phyloP scores from a whole-genome alignment of 768 basidiomycete species.

The Termitomyces sp. region DNA sequence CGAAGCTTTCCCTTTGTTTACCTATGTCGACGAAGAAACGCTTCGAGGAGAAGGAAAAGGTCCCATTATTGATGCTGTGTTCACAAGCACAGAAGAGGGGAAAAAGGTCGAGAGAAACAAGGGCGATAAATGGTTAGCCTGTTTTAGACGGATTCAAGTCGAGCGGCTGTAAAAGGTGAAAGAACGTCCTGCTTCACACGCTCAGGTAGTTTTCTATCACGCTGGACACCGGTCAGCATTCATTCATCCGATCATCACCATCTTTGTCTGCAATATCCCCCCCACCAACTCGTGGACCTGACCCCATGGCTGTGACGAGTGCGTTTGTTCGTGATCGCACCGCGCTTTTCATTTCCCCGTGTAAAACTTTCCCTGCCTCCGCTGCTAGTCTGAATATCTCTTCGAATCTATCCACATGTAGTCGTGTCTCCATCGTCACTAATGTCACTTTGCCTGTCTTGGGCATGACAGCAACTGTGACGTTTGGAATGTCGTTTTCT shows the following conservation, averaged over 20 bases:
- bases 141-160: slow-evolving; percentile 65
- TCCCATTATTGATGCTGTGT: slow-evolving; percentile 75
- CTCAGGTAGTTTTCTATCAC: not conserved
- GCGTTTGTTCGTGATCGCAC: slow-evolving; percentile 56
- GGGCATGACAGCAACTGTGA: slow-evolving; percentile 89
- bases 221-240: slow-evolving; percentile 16
- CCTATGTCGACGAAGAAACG: slow-evolving; percentile 67
- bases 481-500: slow-evolving; percentile 83
- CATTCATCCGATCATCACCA: slow-evolving; percentile 33
- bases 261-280: slow-evolving; percentile 23
- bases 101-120: slow-evolving; percentile 92
- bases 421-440: slow-evolving; percentile 89
- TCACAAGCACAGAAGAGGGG: slow-evolving; percentile 89
- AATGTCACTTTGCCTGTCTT: slow-evolving; percentile 80
- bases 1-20: slow-evolving; percentile 83
- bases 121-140: slow-evolving; percentile 89
- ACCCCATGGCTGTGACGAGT: slow-evolving; percentile 59
- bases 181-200: not conserved
- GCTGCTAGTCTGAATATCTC: slow-evolving; percentile 79
- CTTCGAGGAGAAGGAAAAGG: slow-evolving; percentile 75
- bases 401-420: slow-evolving; percentile 89
- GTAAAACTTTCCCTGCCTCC: slow-evolving; percentile 72
- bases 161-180: slow-evolving; percentile 18
- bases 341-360: slow-evolving; percentile 77
- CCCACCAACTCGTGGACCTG: slow-evolving; percentile 28